Percentiles rank a stretch among this genome's conserved stretches.
Evolutionary conservation across 257 asterid genomes (phyloP).

Genomic region (Cruciata laevipes): DNA sequence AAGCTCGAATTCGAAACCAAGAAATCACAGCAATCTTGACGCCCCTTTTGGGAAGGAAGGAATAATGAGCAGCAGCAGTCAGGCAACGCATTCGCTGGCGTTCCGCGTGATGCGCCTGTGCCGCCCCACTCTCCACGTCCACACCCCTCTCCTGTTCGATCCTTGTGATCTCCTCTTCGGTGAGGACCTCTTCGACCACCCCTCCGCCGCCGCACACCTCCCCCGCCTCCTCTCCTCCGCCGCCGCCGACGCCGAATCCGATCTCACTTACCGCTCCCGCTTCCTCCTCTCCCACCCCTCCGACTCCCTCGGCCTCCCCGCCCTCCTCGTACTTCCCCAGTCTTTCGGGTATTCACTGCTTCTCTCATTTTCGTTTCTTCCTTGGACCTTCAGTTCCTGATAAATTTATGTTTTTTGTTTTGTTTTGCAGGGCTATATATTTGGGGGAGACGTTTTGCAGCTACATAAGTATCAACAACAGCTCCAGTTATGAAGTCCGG

Average conservation of each 20-base stretch:
- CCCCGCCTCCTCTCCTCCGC: slow-evolving; percentile 52
- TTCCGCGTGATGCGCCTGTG: slow-evolving; percentile 91
- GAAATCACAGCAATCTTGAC: background rate
- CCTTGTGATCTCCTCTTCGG: slow-evolving; percentile 88
- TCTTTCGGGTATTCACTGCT: slow-evolving; percentile 56
- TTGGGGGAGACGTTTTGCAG: slow-evolving; percentile 99
- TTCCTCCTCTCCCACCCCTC: slow-evolving; percentile 72
- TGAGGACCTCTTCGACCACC: slow-evolving; percentile 87
- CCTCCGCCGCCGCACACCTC: slow-evolving; percentile 61
- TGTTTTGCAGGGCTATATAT: slow-evolving; percentile 73
- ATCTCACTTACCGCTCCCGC: slow-evolving; percentile 74
- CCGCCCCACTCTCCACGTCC: slow-evolving; percentile 84
- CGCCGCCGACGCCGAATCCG: slow-evolving; percentile 44
- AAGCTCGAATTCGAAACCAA: too few relatives aligned
- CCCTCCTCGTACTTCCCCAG: slow-evolving; percentile 92
- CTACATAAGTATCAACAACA: slow-evolving; percentile 90
- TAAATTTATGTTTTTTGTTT: background rate
- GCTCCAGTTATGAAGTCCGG: slow-evolving; percentile 77
- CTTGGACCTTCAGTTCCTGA: background rate
- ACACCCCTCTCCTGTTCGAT: slow-evolving; percentile 70
- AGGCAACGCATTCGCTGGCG: slow-evolving; percentile 77
- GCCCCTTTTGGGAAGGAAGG: background rate
- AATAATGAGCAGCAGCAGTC: slow-evolving; percentile 45
- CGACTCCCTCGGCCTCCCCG: slow-evolving; percentile 82
- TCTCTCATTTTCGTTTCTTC: background rate